Evolutionary conservation across 2,329 filamentous ascomycete genomes (phyloP).

Genomic region (Cladosporium sp.): DNA sequence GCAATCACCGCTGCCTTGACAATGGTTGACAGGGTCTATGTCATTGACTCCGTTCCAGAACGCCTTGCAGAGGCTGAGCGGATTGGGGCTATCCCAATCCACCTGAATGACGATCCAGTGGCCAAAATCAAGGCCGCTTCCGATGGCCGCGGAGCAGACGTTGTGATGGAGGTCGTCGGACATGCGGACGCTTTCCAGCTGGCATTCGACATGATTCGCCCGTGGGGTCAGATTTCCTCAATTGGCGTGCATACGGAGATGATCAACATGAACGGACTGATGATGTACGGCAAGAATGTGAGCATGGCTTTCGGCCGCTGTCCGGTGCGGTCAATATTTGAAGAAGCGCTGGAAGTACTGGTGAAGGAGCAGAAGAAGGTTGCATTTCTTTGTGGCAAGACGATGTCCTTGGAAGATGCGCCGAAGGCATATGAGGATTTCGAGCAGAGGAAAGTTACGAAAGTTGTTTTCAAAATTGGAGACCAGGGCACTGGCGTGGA

Average conservation of each 20-base stretch:
- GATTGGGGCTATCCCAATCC: constrained; percentile 77
- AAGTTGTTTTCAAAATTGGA: constrained; percentile 46
- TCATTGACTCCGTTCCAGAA: constrained; percentile 56
- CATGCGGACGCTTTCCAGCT: constrained; percentile 44
- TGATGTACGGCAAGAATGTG: constrained; percentile 49
- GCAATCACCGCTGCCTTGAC: constrained; percentile 43
- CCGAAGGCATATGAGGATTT: constrained; percentile 50
- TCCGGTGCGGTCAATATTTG: constrained; percentile 47
- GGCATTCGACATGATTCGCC: constrained; percentile 45
- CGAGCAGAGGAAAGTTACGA: constrained; percentile 50
- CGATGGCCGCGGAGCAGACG: constrained; percentile 76
- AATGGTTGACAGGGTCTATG: constrained; percentile 31
- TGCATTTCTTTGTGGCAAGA: constrained; percentile 50
- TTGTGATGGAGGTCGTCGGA: constrained; percentile 59
- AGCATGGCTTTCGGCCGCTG: constrained; percentile 47
- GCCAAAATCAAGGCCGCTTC: constrained; percentile 69
- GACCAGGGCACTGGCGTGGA: constrained; percentile 2
- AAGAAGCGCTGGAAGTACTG: constrained; percentile 41
- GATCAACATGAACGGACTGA: constrained; percentile 44
- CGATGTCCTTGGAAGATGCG: constrained; percentile 47
- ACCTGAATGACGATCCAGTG: constrained; percentile 55
- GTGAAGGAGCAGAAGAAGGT: constrained; percentile 47
- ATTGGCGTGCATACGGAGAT: constrained; percentile 44
- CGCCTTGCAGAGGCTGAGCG: constrained; percentile 67
- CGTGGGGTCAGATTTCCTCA: constrained; percentile 45